Percentiles rank a stretch among this genome's conserved stretches.
These are phyloP conservation scores for Penicillium argentinense DNA, from an alignment of 495 filamentous ascomycete genomes.

Conservation along the genomic window DNA sequence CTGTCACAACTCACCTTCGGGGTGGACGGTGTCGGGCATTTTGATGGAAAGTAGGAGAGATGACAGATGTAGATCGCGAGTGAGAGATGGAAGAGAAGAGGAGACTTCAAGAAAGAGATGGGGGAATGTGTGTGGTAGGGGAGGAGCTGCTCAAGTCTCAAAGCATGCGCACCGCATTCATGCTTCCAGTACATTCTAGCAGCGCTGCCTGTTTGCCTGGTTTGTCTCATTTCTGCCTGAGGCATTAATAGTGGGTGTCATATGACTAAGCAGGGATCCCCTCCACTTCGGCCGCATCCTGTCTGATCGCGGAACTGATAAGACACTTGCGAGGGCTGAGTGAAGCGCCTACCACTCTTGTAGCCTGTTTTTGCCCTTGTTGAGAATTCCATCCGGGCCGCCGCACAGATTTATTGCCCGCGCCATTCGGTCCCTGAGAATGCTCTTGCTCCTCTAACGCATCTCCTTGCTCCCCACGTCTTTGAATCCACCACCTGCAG, in stretches of 20 bases:
- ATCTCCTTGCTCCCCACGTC: slow-evolving; percentile 11
- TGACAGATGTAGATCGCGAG: slow-evolving; percentile 13
- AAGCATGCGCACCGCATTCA: slow-evolving; percentile 1
- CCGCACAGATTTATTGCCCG: no score
- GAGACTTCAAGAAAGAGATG: slow-evolving; percentile 9
- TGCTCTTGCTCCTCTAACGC: slow-evolving; percentile 11
- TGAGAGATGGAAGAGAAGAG: slow-evolving; percentile 15
- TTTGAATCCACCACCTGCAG: background rate
- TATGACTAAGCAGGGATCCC: slow-evolving; percentile 17
- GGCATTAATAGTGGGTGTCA: slow-evolving; percentile 18
- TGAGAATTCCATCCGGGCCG: no score
- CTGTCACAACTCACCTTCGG: slow-evolving; percentile 41
- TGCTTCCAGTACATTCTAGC: background rate
- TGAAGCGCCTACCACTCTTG: background rate
- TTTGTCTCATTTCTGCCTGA: slow-evolving; percentile 29
- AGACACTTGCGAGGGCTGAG: slow-evolving; percentile 8
- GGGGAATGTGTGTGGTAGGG: background rate
- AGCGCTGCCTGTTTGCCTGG: slow-evolving; percentile 13
- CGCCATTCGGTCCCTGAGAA: no score
- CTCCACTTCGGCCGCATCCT: slow-evolving; percentile 17
- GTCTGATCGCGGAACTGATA: slow-evolving; percentile 19
- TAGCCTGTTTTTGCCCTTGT: slow-evolving; percentile 2
- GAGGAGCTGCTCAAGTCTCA: background rate
- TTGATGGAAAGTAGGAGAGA: slow-evolving; percentile 9
- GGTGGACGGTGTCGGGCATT: slow-evolving; percentile 36